Evolutionary conservation across 352 stramenopile species (phyloP), one percentile per base, ranked within the genome.

Genomic region (Plasmopara halstedii): DNA sequence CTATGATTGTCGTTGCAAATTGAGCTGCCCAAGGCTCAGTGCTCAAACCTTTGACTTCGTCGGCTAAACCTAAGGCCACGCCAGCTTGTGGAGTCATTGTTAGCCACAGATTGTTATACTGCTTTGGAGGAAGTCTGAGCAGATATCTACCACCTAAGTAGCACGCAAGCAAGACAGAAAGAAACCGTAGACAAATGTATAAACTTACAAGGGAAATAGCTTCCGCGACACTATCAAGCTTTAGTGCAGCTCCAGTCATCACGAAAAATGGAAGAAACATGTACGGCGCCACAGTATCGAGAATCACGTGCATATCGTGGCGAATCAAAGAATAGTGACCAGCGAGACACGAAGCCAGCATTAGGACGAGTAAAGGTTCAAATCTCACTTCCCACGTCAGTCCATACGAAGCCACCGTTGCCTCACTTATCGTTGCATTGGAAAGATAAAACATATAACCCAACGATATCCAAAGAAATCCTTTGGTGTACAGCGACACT

Each of bases 181-280:
- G 49, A 42, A 72, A 85, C 2, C 72, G 67, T 32, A 87, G 41
- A 26, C 63, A 46, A 2, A 86, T 69, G 47, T 83, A 84, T 34
- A 80, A 41, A 32, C 69, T 83, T 65, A 83, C 81, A 41, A 87
- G 64, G 15, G 75, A 72, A 42, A 87, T 67, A 2, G 67, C 70
- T 19, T 71, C 46, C 35, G 67, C 50, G 27, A 87, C 75, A 36
- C 83, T 55, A 53, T 87, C 70, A 22, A 87, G 54, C 46, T 85
- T 82, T 20, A 87, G 49, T n/a, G 65, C 62, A 2, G 75, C 75
- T 2, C 75, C 75, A 3, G 75, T 87, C 73, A 87, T 87, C 10
- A 83, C 71, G 63, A 87, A 87, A 56, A 87, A 87, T 5, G 75
- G 75, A 23, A 87, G 46, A 33, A 86, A 84, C 48, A 86, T 73